Conservation (phyloP, 805 yeast genomes). For the Sugiyamaella mastotermitis region DNA sequence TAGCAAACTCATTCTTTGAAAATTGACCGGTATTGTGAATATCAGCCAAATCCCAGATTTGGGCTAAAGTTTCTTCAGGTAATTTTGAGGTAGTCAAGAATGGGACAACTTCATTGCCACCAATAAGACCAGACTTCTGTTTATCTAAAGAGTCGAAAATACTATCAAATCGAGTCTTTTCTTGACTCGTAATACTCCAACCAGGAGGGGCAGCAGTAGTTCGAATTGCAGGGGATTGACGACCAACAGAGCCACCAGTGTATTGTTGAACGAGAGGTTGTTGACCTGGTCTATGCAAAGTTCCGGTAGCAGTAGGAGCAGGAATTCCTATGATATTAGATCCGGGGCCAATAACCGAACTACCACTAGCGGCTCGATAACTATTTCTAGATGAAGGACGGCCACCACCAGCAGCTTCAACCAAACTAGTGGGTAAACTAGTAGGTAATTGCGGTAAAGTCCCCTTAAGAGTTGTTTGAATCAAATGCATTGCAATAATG, state of each 20-base stretch:
- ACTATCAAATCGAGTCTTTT: conserved; percentile 69
- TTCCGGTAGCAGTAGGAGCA: conserved; percentile 9
- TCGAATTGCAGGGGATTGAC: conserved; percentile 10
- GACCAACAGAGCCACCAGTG: conserved; percentile 16
- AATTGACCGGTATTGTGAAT: conserved; percentile 80
- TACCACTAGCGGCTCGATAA: conserved; percentile 6
- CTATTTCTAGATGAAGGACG: conserved; percentile 19
- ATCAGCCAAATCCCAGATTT: conserved; percentile 87
- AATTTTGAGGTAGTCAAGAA: conserved; percentile 85
- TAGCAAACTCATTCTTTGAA: conserved; percentile 75
- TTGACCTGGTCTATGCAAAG: conserved; percentile 22
- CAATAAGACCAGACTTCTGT: conserved; percentile 50
- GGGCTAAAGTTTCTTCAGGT: conserved; percentile 76
- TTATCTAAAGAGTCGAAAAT: conserved; percentile 78
- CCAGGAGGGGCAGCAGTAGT: conserved; percentile 29
- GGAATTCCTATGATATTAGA: too few relatives aligned
- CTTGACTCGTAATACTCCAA: conserved; percentile 66
- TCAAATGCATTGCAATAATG: conserved; percentile 89
- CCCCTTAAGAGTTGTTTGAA: conserved; percentile 73
- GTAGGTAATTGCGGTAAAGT: conserved; percentile 53
- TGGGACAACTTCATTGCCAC: conserved; percentile 78
- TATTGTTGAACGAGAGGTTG: conserved; percentile 16
- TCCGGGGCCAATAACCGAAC: conserved; percentile 16
- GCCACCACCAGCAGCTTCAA: conserved; percentile 32
- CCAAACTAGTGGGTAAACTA: conserved; percentile 35